A percentile compares a stretch with the other conserved stretches of the same genome.
Evolutionary conservation across 75 land plant genomes (phyloP).

Genomic region (Adiantum capillusveneris): DNA sequence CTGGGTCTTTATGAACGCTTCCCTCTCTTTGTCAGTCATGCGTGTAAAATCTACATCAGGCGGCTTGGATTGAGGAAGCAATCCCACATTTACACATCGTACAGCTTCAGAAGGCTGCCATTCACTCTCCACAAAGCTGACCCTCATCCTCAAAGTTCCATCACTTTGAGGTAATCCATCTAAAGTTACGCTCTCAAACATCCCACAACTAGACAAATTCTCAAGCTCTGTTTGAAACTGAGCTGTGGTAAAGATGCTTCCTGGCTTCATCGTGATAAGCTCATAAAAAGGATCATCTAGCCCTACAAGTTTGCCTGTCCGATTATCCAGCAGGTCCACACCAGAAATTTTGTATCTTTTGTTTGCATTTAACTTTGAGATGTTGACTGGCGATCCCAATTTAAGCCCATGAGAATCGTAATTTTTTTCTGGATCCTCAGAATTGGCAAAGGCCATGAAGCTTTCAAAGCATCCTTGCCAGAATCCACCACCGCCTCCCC

Average conservation of each 20-base stretch:
- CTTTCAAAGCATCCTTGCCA: constrained; percentile 23
- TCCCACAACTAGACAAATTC: constrained; percentile 67
- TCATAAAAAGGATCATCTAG: constrained; percentile 76
- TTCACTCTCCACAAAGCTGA: constrained; percentile 60
- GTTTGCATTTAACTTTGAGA: constrained; percentile 55
- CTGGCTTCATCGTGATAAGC: constrained; percentile 66
- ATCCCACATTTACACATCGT: constrained; percentile 80
- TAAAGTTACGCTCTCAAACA: constrained; percentile 83
- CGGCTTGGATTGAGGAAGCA: constrained; percentile 50
- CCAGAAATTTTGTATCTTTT: constrained; percentile 78
- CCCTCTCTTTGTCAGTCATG: constrained; percentile 63
- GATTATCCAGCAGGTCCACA: constrained; percentile 52
- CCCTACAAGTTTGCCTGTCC: constrained; percentile 18
- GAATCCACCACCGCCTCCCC: constrained; percentile 41
- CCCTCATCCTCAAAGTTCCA: constrained; percentile 56
- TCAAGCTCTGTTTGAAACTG: constrained; percentile 67
- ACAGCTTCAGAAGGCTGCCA: constrained; percentile 69
- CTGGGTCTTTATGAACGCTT: constrained; percentile 33
- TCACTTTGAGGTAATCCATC: constrained; percentile 67
- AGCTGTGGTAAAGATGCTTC: constrained; percentile 57
- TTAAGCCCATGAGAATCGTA: constrained; percentile 84
- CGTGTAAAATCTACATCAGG: constrained; percentile 42
- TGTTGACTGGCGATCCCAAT: constrained; percentile 52
- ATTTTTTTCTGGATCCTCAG: constrained; percentile 13
- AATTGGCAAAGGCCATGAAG: constrained; percentile 29